Percentiles rank a stretch among this genome's conserved stretches.
These are phyloP conservation scores for Trametopsis cervina DNA, from an alignment of 768 basidiomycete species.

Conservation along the genomic window DNA sequence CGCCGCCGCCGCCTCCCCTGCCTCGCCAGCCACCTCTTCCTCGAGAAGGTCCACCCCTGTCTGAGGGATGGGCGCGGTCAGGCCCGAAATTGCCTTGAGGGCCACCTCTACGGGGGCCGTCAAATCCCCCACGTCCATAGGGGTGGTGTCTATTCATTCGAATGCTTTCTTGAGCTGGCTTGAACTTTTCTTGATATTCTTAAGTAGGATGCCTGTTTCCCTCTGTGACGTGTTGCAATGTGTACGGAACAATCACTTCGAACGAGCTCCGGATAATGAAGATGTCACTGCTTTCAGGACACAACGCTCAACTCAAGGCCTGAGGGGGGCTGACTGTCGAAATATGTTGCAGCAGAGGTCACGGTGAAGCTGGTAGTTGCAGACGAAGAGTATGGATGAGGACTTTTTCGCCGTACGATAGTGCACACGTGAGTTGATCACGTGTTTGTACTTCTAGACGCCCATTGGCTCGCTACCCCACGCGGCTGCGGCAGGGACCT, in stretches of 20 bases:
- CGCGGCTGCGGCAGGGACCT: not conserved
- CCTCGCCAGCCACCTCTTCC: constrained; percentile 41
- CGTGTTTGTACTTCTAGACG: not conserved
- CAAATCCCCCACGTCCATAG: constrained; percentile 59
- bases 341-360: constrained; percentile 7
- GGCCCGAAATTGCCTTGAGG: constrained; percentile 60
- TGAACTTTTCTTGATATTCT: not conserved
- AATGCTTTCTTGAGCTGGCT: constrained; percentile 2
- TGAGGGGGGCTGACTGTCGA: constrained; percentile 31
- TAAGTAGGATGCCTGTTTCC: not conserved
- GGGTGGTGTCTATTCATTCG: constrained; percentile 88
- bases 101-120: constrained; percentile 56
- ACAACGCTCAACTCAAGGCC: constrained; percentile 14
- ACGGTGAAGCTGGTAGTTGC: constrained; percentile 17
- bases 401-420: constrained; percentile 7
- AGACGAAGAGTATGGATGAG: constrained; percentile 5
- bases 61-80: constrained; percentile 61
- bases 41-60: constrained; percentile 48
- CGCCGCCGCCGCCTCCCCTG: constrained; percentile 30
- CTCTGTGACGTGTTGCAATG: constrained; percentile 6
- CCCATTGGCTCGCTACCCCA: not conserved
- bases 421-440: not conserved
- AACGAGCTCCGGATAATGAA: not conserved
- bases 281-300: not conserved
- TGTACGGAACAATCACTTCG: not conserved